Percentiles rank a stretch among this genome's conserved stretches.
These are phyloP conservation scores for Colletotrichum trifolii DNA, from an alignment of 2,329 filamentous ascomycete genomes.

Conservation along the genomic window DNA sequence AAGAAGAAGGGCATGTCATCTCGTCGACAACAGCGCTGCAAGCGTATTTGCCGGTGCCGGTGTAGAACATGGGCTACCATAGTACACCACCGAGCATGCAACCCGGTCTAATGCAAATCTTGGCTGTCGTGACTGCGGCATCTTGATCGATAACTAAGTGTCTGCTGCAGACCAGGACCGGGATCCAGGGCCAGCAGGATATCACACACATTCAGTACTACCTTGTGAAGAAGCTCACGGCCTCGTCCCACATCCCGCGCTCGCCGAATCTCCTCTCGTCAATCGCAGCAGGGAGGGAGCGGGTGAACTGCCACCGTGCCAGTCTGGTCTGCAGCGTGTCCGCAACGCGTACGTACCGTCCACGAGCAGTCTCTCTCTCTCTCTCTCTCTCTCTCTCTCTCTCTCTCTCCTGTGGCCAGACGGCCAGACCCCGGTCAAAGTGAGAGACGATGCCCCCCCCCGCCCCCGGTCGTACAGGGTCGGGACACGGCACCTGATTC, in stretches of 20 bases:
- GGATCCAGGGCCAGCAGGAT: no score
- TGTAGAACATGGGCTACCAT: neutral
- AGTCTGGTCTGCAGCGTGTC: neutral
- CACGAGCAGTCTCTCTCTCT: no score
- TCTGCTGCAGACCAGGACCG: neutral
- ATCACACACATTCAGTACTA: no score
- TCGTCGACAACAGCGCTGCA: neutral
- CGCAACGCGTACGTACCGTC: no score
- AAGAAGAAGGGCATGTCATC: constrained; percentile 6
- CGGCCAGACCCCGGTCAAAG: constrained; percentile 15
- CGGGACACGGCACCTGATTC: constrained; percentile 29
- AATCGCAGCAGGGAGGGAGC: neutral
- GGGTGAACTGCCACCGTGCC: neutral
- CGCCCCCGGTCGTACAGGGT: constrained; percentile 8
- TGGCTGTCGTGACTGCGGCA: constrained; percentile 13
- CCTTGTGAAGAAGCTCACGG: constrained; percentile 5
- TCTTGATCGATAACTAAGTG: neutral
- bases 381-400: no score
- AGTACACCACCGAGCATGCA: constrained; percentile 5
- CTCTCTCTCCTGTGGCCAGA: neutral
- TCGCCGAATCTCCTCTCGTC: constrained; percentile 16
- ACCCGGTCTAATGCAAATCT: neutral
- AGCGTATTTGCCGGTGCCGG: constrained; percentile 4
- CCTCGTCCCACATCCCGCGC: constrained; percentile 26
- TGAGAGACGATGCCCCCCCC: neutral